These are phyloP conservation scores for Deinandra increscens DNA, from an alignment of 129 eudicot species.

Conservation along the genomic window DNA sequence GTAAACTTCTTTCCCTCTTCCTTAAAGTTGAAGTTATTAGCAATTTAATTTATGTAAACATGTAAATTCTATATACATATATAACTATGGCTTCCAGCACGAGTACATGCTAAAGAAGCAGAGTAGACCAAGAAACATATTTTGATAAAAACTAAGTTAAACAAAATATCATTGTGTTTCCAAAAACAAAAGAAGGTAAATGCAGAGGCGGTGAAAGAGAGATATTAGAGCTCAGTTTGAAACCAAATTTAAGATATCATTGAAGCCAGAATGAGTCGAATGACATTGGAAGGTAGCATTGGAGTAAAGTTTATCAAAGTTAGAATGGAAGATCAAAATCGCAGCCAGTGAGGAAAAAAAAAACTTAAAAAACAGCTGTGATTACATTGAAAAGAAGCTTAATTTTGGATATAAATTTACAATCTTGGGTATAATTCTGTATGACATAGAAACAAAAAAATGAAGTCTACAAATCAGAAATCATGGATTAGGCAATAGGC, in stretches of 20 bases:
- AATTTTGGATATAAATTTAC: background rate
- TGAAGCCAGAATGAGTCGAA: background rate
- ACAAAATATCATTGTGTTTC: background rate
- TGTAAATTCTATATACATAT: background rate
- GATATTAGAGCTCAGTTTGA: background rate
- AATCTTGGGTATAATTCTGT: background rate
- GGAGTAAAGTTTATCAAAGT: background rate
- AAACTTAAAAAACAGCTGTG: background rate
- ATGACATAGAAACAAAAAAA: background rate
- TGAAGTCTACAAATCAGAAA: background rate
- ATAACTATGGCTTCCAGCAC: background rate
- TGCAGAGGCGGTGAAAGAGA: background rate
- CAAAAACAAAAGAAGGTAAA: background rate
- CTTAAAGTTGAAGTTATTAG: too few relatives aligned
- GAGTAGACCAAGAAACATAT: background rate
- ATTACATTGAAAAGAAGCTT: background rate
- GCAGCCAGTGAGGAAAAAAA: background rate
- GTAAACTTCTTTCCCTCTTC: too few relatives aligned
- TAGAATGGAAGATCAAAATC: background rate
- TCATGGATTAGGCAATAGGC: background rate
- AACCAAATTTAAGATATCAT: background rate
- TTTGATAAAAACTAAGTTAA: background rate
- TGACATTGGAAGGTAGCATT: background rate
- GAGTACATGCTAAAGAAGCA: background rate
- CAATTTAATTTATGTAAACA: background rate